Evolutionary conservation across 1,284 basidiomycete genomes (phyloP).

Genomic region (Schizophyllum amplum): DNA sequence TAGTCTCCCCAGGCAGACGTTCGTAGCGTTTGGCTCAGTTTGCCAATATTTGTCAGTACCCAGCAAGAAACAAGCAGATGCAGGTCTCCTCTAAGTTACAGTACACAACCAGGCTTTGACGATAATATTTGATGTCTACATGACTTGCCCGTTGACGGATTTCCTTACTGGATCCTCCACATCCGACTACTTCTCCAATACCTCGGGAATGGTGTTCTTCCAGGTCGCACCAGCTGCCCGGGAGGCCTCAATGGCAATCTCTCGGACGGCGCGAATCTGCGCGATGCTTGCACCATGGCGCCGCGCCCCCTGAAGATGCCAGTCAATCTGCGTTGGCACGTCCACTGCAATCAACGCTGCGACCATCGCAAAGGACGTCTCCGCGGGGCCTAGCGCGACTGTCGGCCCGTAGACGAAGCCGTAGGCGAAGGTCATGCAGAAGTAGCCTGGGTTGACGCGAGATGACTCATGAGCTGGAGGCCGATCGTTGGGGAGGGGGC

Average conservation of each 20-base stretch:
- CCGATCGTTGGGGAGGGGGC: too few relatives aligned
- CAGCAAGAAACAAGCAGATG: too few relatives aligned
- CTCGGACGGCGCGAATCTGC: neutral
- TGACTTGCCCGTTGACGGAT: too few relatives aligned
- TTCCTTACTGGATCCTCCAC: too few relatives aligned
- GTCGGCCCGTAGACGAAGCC: constrained; percentile 21
- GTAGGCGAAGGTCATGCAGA: constrained; percentile 18
- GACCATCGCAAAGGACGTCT: constrained; percentile 27
- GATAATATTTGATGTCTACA: too few relatives aligned
- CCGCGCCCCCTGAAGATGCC: constrained; percentile 23
- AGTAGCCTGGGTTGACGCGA: constrained; percentile 13
- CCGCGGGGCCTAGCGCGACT: constrained; percentile 17
- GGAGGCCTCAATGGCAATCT: neutral
- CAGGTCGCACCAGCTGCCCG: neutral
- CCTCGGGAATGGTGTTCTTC: neutral
- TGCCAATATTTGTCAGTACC: too few relatives aligned
- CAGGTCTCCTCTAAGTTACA: too few relatives aligned
- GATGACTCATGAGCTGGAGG: neutral
- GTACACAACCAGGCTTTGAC: too few relatives aligned
- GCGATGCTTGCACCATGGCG: neutral
- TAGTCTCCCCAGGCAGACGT: too few relatives aligned
- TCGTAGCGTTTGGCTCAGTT: too few relatives aligned
- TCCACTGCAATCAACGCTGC: constrained; percentile 26
- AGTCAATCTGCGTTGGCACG: constrained; percentile 23
- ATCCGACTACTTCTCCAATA: too few relatives aligned